phyloP scores from a whole-genome alignment of 1,139 yeast genomes.

The Lodderomyces margitis region DNA sequence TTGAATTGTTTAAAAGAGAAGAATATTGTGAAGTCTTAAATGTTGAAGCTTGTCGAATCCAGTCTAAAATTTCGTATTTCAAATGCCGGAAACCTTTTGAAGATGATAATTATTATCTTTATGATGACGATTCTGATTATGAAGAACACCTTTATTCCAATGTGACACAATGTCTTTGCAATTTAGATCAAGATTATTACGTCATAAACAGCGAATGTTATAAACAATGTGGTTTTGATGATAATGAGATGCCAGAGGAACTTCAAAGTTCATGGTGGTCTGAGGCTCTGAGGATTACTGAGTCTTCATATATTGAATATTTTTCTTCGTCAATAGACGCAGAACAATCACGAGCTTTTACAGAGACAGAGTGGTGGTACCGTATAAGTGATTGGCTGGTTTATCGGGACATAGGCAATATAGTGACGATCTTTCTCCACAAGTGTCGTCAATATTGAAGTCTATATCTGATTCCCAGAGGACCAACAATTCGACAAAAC shows the following conservation, averaged over 20 bases:
- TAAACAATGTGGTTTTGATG: background rate
- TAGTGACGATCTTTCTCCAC: background rate
- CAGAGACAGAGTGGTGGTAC: background rate
- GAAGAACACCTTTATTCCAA: background rate
- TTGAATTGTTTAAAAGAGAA: background rate
- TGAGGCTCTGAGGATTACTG: background rate
- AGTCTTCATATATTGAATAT: background rate
- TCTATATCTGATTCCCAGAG: background rate
- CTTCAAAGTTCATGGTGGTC: background rate
- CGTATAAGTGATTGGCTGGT: background rate
- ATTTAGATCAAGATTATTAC: background rate
- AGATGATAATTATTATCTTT: background rate
- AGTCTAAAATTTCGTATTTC: background rate
- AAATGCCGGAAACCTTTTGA: no score
- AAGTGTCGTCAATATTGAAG: background rate
- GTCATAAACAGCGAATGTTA: background rate
- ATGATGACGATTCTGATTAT: background rate
- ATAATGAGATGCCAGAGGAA: background rate
- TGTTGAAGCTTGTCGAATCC: background rate
- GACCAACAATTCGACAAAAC: background rate
- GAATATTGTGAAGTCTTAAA: background rate
- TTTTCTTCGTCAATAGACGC: background rate
- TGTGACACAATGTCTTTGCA: background rate
- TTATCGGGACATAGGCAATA: background rate
- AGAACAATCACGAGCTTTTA: background rate